Base-by-base conservation (phyloP, 805 yeast genomes). In the Saccharomycopsis malanga region DNA sequence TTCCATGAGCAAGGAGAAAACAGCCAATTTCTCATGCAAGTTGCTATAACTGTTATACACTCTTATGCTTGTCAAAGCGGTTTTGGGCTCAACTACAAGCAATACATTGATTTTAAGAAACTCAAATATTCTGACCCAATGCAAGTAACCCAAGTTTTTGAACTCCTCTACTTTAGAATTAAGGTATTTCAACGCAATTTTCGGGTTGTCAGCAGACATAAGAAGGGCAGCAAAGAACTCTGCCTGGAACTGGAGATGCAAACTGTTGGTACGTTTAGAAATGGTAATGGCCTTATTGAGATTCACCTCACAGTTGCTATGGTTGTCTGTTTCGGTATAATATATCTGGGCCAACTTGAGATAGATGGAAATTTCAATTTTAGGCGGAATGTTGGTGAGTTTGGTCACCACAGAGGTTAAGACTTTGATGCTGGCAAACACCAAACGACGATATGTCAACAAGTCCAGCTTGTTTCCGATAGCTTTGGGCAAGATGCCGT, bases 261-360 rank as follows among this genome's bases (percentile, higher is more conserved):
- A 22, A 5, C 17, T 15, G 12, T 46, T 43, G 2, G 45, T 38
- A 12, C 55, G 18, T 18, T 36, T 39, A 10, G 48, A 20, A 4
- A 52, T 32, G 3, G 48, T 52, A n/a, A 49, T 40, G 9, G 55
- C 55, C 24, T 49, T 48, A 27, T 48, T 49, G 20, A 52, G 21
- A 34, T 41, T 22, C 22, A 20, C 18, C 27, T 52, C 53, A 22
- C 43, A 38, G 14, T 29, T 36, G 15, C 40, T 39, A 7, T 35
- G 18, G 36, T 45, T 37, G n/a, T 29, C 18, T 14, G 55, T 52
- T 34, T 52, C 55, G 17, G 39, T 27, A 23, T 29, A 21, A 18
- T 52, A 52, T 15, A 52, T 25, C 34, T 52, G 50, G 3, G 55
- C 50, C 10, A 52, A 24, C 25, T 39, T 42, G 12, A 52, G 34